These are phyloP conservation scores for Rubroboletus satanas DNA, from an alignment of 768 basidiomycete genomes.

Conservation along the genomic window DNA sequence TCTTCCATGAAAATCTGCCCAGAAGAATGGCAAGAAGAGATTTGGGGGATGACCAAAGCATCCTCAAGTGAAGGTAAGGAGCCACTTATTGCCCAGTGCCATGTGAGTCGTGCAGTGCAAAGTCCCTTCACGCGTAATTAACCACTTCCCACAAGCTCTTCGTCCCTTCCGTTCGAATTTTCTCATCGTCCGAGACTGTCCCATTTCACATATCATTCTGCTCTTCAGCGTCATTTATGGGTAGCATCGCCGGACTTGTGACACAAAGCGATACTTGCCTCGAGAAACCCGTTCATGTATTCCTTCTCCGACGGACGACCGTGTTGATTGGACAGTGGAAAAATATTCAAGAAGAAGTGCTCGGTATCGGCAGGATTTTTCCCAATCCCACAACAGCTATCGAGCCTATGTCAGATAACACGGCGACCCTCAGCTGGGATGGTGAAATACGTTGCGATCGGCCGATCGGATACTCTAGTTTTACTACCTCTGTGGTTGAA, in stretches of 20 bases:
- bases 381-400: slow-evolving; percentile 38
- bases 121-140: background rate
- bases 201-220: slow-evolving; percentile 65
- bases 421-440: slow-evolving; percentile 55
- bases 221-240: slow-evolving; percentile 41
- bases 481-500: slow-evolving; percentile 43
- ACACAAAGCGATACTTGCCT: slow-evolving; percentile 7
- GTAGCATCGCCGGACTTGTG: slow-evolving; percentile 7
- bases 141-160: slow-evolving; percentile 44
- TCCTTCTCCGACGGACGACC: slow-evolving; percentile 51
- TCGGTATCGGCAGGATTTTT: slow-evolving; percentile 47
- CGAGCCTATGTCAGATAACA: slow-evolving; percentile 22
- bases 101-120: slow-evolving; percentile 20
- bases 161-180: slow-evolving; percentile 57
- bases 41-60: slow-evolving; percentile 25
- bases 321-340: slow-evolving; percentile 30
- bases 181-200: slow-evolving; percentile 51
- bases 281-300: slow-evolving; percentile 42
- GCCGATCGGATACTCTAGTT: slow-evolving; percentile 44
- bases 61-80: slow-evolving; percentile 4
- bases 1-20: slow-evolving; percentile 26
- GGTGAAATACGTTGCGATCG: slow-evolving; percentile 46
- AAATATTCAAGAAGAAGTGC: slow-evolving; percentile 24
- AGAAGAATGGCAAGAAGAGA: slow-evolving; percentile 34
- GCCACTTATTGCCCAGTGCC: slow-evolving; percentile 25